Evolutionary conservation across 495 filamentous ascomycete genomes (phyloP), one percentile per base, ranked within the genome.

Genomic region (Saxophila tyrrhenica): DNA sequence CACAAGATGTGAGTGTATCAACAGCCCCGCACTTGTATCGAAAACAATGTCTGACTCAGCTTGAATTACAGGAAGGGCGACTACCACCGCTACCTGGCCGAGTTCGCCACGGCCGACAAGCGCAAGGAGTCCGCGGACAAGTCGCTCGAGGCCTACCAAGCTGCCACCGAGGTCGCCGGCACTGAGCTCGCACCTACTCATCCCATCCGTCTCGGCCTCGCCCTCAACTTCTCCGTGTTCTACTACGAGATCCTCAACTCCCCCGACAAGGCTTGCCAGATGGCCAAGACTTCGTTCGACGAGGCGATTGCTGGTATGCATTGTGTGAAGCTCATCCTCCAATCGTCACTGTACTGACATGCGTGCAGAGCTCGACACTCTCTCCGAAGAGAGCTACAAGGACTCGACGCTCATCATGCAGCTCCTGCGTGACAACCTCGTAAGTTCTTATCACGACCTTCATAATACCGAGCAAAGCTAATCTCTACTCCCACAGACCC

Each of bases 231-330:
- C 83, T 97, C 94, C 39, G 92, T 98, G 62, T 98, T 98, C 78
- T 98, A 98, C 83, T 98, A 98, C 71, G 92, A 98, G 80, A 98
- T 98, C 70, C 78, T 98, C 63, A 98, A 97, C 83, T 94, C 92
- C 13, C 92, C 92, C 45, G 92, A 98, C 68, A 91, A 90, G 70
- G 92, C 92, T 66, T 98, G 92, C 80, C 92, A 98, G 72, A 81
- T 98, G 52, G 92, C 92, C 69, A 98, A 98, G 84, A 90, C 95
- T 76, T 91, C 94, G 25, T 98, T 98, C 66, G 92, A 98, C 70
- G 92, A 98, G 70, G 92, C 92, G 58, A 98, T 98, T 71, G 92
- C 92, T 42, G 69, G 67, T 69, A 60, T 25, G 66, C n/a, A n/a
- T n/a, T n/a, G n/a, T n/a, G n/a, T n/a, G n/a, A n/a, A n/a, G n/a